Percentiles rank a stretch among this genome's conserved stretches.
phyloP scores from a whole-genome alignment of 805 yeast genomes.

The Starmerella bombi region DNA sequence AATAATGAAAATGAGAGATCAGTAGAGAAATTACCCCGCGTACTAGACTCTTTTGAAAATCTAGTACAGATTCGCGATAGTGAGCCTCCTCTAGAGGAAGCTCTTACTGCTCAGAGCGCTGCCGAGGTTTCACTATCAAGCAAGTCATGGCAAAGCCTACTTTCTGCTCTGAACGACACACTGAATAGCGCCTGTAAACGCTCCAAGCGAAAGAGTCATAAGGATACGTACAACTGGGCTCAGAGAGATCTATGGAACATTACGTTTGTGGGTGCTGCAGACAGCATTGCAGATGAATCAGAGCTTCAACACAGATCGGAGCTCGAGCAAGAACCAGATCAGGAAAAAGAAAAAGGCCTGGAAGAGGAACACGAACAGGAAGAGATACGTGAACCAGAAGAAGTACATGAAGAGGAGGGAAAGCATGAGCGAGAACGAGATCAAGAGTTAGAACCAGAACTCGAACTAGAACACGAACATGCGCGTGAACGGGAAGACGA shows the following conservation, averaged over 20 bases:
- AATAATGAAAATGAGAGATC: background rate
- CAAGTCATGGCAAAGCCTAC: slow-evolving; percentile 8
- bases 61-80: background rate
- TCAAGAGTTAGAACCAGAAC: background rate
- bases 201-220: slow-evolving; percentile 3
- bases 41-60: background rate
- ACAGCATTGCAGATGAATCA: no score
- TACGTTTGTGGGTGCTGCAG: slow-evolving; percentile 5
- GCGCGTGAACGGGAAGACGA: no score
- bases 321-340: no score
- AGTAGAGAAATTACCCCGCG: slow-evolving; percentile 2
- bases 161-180: slow-evolving; percentile 5
- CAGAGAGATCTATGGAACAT: slow-evolving; percentile 9
- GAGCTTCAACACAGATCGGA: no score
- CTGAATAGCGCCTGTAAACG: slow-evolving; percentile 2
- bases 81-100: background rate
- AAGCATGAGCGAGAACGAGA: background rate
- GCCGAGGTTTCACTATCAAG: slow-evolving; percentile 3
- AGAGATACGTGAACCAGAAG: background rate
- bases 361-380: no score
- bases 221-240: slow-evolving; percentile 11
- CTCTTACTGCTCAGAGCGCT: slow-evolving; percentile 1
- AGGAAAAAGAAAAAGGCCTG: no score
- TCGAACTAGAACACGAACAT: no score
- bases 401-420: background rate